phyloP scores from a whole-genome alignment of 176 grass and related monocot genomes.

The Stipa capillata region DNA sequence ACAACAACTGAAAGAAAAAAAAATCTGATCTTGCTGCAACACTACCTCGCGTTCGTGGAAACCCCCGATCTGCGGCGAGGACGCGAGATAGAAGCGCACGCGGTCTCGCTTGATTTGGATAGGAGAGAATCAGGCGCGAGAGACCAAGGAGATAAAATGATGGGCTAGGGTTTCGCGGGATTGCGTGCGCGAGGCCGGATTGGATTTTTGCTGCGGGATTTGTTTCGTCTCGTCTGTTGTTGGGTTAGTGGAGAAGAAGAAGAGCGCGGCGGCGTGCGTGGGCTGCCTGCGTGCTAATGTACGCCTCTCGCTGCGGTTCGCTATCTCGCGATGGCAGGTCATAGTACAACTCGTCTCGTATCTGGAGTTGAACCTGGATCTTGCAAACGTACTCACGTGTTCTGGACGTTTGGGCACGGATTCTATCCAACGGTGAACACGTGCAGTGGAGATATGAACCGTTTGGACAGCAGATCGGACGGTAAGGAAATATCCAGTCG shows the following conservation, averaged over 20 bases:
- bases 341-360: neutral
- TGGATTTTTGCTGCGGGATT: neutral
- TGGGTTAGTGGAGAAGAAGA: neutral
- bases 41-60: neutral
- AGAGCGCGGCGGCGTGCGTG: neutral
- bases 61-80: slow-evolving; percentile 1
- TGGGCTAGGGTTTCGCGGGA: neutral
- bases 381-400: neutral
- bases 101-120: neutral
- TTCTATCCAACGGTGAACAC: too few relatives aligned
- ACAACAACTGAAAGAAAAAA: neutral
- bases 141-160: neutral
- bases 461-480: too few relatives aligned
- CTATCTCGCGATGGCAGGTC: neutral
- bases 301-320: too few relatives aligned
- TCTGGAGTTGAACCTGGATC: neutral
- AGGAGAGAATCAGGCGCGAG: neutral
- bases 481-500: too few relatives aligned
- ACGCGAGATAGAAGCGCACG: too few relatives aligned
- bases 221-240: neutral
- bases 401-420: neutral
- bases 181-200: neutral
- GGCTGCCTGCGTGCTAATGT: too few relatives aligned
- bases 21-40: slow-evolving; percentile 3
- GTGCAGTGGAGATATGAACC: too few relatives aligned